phyloP scores from a whole-genome alignment of 306 rosid species.

The Glycine latifolia region DNA sequence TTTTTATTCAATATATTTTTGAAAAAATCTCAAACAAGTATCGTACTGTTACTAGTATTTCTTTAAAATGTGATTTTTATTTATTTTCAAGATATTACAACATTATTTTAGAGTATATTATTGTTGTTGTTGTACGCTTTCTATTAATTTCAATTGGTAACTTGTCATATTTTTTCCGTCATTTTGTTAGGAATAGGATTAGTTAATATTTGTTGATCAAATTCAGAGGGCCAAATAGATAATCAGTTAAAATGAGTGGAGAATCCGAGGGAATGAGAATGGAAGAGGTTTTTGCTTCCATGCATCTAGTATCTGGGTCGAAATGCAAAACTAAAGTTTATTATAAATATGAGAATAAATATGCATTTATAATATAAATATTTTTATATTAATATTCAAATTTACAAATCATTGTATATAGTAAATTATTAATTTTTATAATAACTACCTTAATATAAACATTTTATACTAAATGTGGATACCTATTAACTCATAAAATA shows the following conservation, averaged over 20 bases:
- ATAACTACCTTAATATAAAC: not conserved
- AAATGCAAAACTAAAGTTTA: too few species aligned
- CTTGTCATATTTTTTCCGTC: not conserved
- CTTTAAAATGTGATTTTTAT: not conserved
- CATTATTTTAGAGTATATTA: not conserved
- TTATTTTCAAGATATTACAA: not conserved
- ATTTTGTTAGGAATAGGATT: not conserved
- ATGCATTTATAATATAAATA: too few species aligned
- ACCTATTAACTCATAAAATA: not conserved
- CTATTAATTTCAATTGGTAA: not conserved
- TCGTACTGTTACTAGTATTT: not conserved
- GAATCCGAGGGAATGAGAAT: not conserved
- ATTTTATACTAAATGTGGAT: not conserved
- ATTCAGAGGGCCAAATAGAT: not conserved
- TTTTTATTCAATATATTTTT: too few species aligned
- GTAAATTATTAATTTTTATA: not conserved
- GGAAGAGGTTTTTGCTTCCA: not conserved
- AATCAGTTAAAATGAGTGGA: not conserved
- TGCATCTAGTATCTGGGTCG: too few species aligned
- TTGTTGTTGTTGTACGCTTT: not conserved
- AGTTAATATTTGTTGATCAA: not conserved
- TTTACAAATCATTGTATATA: not conserved
- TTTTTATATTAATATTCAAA: too few species aligned
- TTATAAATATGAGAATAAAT: too few species aligned
- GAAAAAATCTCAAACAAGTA: too few species aligned